These are phyloP conservation scores for Sextonia rubra DNA, from an alignment of 164 flowering plant species.

Conservation along the genomic window DNA sequence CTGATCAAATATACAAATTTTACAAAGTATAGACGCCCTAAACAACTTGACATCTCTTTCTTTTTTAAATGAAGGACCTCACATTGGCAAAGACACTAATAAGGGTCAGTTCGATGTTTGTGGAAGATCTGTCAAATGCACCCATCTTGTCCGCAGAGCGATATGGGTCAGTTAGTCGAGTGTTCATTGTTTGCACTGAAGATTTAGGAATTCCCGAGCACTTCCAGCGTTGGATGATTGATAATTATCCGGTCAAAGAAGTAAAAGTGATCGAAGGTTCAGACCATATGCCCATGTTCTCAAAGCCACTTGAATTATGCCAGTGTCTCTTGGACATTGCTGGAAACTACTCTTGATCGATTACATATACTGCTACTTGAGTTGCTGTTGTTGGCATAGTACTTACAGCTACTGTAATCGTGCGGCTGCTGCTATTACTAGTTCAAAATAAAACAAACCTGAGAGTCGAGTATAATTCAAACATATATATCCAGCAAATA, in stretches of 20 bases:
- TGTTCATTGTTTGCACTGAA: constrained; percentile 13
- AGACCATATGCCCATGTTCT: constrained; percentile 28
- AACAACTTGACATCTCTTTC: too few species aligned
- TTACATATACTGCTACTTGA: neutral
- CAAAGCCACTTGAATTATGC: constrained; percentile 17
- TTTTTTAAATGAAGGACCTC: constrained; percentile 16
- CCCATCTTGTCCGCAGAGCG: constrained; percentile 13
- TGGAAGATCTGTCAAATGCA: constrained; percentile 12
- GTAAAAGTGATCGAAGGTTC: constrained; percentile 20
- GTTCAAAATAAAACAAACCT: too few species aligned
- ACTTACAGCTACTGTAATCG: too few species aligned
- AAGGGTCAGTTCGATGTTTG: constrained; percentile 19
- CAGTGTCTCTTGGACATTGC: constrained; percentile 15
- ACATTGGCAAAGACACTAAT: constrained; percentile 20
- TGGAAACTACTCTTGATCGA: neutral
- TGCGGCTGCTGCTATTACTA: too few species aligned
- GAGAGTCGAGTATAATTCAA: too few species aligned
- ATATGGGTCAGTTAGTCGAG: constrained; percentile 16
- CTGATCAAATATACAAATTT: too few species aligned
- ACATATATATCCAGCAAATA: too few species aligned
- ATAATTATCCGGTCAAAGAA: constrained; percentile 14
- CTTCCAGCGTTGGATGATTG: constrained; percentile 20
- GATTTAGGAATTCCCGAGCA: constrained; percentile 6
- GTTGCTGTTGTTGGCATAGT: neutral
- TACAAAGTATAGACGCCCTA: too few species aligned